These are phyloP conservation scores for Zea luxurians DNA, from an alignment of 176 grass and related monocot species.

Conservation along the genomic window DNA sequence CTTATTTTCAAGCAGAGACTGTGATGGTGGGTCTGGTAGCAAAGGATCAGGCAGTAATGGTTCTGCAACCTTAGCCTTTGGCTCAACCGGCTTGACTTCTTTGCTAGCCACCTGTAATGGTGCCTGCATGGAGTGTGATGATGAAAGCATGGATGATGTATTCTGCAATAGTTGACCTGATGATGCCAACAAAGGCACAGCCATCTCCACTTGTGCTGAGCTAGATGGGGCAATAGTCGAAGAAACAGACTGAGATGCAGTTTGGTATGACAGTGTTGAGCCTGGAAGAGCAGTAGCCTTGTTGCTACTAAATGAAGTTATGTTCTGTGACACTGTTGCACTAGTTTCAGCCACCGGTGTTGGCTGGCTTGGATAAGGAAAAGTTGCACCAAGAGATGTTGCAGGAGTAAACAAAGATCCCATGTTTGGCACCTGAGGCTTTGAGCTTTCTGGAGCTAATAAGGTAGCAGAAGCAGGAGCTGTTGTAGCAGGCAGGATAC, in stretches of 20 bases:
- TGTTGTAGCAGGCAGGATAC: conserved; percentile 41
- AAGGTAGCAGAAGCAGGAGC: conserved; percentile 45
- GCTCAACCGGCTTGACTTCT: conserved; percentile 41
- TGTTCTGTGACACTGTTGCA: conserved; percentile 29
- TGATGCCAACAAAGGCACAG: conserved; percentile 49
- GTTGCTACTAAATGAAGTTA: conserved; percentile 41
- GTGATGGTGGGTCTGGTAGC: conserved; percentile 52
- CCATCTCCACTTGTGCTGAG: conserved; percentile 45
- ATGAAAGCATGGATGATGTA: conserved; percentile 45
- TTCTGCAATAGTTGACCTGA: conserved; percentile 64
- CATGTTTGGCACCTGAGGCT: conserved; percentile 44
- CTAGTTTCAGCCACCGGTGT: conserved; percentile 52
- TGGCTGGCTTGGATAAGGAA: conserved; percentile 51
- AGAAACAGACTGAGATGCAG: conserved; percentile 48
- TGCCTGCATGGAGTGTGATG: conserved; percentile 56
- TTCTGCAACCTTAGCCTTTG: conserved; percentile 44
- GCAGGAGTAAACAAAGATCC: conserved; percentile 40
- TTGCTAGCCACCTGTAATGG: conserved; percentile 48
- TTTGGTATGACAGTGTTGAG: conserved; percentile 49
- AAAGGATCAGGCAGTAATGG: conserved; percentile 56
- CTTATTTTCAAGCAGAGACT: conserved; percentile 51
- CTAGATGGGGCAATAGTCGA: conserved; percentile 44
- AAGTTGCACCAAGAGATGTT: conserved; percentile 40
- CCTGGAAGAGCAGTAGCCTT: conserved; percentile 43
- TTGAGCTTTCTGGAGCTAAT: conserved; percentile 57